Evolutionary conservation across 2,329 filamentous ascomycete species (phyloP).

Genomic region (Fusarium setosum): DNA sequence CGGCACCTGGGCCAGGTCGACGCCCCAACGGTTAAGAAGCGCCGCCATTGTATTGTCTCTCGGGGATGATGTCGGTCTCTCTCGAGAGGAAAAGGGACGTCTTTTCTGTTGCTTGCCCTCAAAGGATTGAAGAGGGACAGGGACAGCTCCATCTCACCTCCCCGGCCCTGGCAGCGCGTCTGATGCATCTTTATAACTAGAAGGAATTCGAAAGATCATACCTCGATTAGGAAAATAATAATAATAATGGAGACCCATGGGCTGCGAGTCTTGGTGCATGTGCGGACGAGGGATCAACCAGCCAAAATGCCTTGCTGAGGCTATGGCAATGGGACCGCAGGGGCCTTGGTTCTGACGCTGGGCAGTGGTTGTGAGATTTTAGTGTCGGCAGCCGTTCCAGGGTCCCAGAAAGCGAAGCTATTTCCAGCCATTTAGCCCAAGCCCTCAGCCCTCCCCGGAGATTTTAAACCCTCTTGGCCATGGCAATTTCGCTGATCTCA

Average conservation of each 20-base stretch:
- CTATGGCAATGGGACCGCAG: constrained; percentile 24
- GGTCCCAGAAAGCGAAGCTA: constrained; percentile 20
- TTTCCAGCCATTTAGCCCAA: constrained; percentile 2
- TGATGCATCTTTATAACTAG: constrained; percentile 23
- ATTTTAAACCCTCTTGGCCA: neutral
- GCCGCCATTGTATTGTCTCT: constrained; percentile 24
- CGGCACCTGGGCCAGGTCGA: constrained; percentile 40
- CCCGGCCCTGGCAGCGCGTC: neutral
- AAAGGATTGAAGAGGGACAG: neutral
- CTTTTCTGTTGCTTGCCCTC: neutral
- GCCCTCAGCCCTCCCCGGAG: neutral
- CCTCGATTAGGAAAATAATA: neutral
- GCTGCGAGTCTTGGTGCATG: constrained; percentile 9
- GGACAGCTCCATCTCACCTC: neutral
- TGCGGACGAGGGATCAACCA: constrained; percentile 18
- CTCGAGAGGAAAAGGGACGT: neutral
- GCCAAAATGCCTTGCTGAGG: constrained; percentile 13
- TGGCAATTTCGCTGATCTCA: constrained; percentile 4
- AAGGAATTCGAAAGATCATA: neutral
- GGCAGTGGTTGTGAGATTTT: constrained; percentile 36
- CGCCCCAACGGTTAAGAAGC: constrained; percentile 19
- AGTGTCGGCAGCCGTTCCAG: constrained; percentile 15
- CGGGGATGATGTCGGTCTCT: neutral
- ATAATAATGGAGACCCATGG: neutral
- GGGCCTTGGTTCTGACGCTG: neutral